Conservation (phyloP, 2,329 filamentous ascomycete genomes). For the Xylariaceae sp. region DNA sequence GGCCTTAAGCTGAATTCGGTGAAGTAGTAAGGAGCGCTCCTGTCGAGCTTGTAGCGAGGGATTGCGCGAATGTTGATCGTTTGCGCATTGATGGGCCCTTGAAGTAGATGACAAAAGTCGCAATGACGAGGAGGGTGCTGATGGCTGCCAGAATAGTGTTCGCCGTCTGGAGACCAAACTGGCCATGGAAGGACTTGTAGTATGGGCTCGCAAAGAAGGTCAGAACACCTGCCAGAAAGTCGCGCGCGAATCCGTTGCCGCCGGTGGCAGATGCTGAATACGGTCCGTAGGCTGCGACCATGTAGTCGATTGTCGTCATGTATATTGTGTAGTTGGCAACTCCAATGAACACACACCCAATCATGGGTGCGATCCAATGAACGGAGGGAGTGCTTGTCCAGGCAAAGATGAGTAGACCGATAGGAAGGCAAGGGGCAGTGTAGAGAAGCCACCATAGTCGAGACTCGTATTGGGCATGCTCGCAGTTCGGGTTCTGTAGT, state of each 20-base stretch:
- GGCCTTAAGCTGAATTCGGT: too few relatives aligned
- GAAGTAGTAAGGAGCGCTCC: background rate
- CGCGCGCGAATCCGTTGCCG: slow-evolving; percentile 61
- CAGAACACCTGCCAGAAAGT: slow-evolving; percentile 60
- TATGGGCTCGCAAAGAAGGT: slow-evolving; percentile 55
- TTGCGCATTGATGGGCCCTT: slow-evolving; percentile 49
- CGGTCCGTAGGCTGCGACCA: slow-evolving; percentile 61
- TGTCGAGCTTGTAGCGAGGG: slow-evolving; percentile 7
- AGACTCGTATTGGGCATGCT: slow-evolving; percentile 56
- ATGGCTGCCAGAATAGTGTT: slow-evolving; percentile 49
- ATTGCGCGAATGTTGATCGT: slow-evolving; percentile 51
- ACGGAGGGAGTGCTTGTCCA: slow-evolving; percentile 51
- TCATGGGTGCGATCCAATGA: slow-evolving; percentile 58
- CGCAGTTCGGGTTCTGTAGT: slow-evolving; percentile 38
- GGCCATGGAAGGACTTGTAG: slow-evolving; percentile 40
- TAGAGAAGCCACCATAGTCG: slow-evolving; percentile 57
- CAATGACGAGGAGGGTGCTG: slow-evolving; percentile 45
- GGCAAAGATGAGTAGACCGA: slow-evolving; percentile 59
- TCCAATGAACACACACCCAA: slow-evolving; percentile 55
- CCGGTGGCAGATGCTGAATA: slow-evolving; percentile 63
- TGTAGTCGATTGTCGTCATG: slow-evolving; percentile 63
- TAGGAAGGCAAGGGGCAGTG: slow-evolving; percentile 52
- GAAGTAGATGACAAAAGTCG: slow-evolving; percentile 52
- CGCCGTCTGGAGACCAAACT: slow-evolving; percentile 46
- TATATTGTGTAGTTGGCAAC: slow-evolving; percentile 61